Percentiles rank a stretch among this genome's conserved stretches.
phyloP scores from a whole-genome alignment of 2,329 filamentous ascomycete species.

The Cucurbitaria berberidis region DNA sequence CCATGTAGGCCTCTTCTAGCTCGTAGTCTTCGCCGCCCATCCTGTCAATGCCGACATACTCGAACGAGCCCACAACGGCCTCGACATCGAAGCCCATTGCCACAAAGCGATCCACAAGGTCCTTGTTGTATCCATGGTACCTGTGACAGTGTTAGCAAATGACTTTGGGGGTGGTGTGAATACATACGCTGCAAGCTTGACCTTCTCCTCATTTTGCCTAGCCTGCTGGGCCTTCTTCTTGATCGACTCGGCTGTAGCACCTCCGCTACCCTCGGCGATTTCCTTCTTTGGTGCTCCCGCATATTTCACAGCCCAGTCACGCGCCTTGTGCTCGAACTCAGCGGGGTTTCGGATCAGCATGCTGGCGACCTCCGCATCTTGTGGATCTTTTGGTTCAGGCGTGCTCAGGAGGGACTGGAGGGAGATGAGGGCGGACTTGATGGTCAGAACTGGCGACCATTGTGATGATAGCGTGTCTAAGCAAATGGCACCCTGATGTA shows the following conservation, averaged over 20 bases:
- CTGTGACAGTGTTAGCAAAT: constrained; percentile 55
- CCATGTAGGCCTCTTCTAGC: constrained; percentile 88
- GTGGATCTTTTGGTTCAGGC: constrained; percentile 94
- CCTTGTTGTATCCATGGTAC: constrained; percentile 86
- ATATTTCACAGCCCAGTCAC: constrained; percentile 87
- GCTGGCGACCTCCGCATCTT: constrained; percentile 91
- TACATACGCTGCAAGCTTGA: constrained; percentile 61
- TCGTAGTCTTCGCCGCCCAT: constrained; percentile 81
- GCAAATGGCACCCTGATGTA: constrained; percentile 86
- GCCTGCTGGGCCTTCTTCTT: constrained; percentile 60
- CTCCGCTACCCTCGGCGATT: constrained; percentile 60
- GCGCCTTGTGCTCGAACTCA: constrained; percentile 79
- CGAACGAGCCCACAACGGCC: constrained; percentile 83
- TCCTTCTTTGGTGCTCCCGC: constrained; percentile 74
- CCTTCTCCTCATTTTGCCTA: constrained; percentile 65
- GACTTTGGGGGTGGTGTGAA: no score
- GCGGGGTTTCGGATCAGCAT: constrained; percentile 84
- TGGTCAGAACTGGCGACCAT: constrained; percentile 96
- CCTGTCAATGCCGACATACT: constrained; percentile 79
- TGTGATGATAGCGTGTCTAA: constrained; percentile 87
- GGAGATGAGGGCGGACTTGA: constrained; percentile 93
- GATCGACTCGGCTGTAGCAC: constrained; percentile 60
- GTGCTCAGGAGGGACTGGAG: constrained; percentile 91
- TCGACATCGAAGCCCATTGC: constrained; percentile 92
- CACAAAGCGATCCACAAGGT: constrained; percentile 81